These are phyloP conservation scores for Cydonia oblonga DNA, from an alignment of 331 rosid genomes.

Conservation along the genomic window DNA sequence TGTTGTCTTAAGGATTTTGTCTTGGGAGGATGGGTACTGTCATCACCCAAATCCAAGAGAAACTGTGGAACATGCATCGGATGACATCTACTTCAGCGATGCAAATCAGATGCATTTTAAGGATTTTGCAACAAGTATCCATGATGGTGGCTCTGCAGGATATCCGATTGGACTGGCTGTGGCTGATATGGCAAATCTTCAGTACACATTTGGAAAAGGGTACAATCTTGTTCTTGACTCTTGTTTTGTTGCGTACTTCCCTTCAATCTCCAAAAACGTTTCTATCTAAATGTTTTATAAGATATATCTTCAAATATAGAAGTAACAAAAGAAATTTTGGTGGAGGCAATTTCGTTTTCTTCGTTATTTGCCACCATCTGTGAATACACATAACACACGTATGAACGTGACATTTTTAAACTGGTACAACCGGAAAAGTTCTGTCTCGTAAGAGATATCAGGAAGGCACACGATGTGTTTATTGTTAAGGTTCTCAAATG, in stretches of 20 bases:
- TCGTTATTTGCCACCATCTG: not conserved
- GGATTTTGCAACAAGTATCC: constrained; percentile 15
- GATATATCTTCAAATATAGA: not conserved
- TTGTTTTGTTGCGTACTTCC: not conserved
- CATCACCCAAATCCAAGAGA: constrained; percentile 34
- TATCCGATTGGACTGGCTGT: constrained; percentile 38
- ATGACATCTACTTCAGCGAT: constrained; percentile 19
- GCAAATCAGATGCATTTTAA: constrained; percentile 22
- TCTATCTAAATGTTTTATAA: not conserved
- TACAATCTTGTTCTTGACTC: constrained; percentile 19
- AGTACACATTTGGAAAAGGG: constrained; percentile 76
- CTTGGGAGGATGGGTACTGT: constrained; percentile 68
- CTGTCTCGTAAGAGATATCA: not conserved
- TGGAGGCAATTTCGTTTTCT: not conserved
- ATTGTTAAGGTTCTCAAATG: not conserved
- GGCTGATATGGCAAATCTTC: constrained; percentile 50
- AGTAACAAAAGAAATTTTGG: not conserved
- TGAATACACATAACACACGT: not conserved
- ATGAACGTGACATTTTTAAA: not conserved
- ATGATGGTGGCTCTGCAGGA: constrained; percentile 22
- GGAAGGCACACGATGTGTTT: not conserved
- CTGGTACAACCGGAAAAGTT: not conserved
- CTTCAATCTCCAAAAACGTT: not conserved
- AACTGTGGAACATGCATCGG: constrained; percentile 17
- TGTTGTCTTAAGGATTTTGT: constrained; percentile 49